Conservation (phyloP, 208 protist genomes). For the Naegleria gruberi region DNA sequence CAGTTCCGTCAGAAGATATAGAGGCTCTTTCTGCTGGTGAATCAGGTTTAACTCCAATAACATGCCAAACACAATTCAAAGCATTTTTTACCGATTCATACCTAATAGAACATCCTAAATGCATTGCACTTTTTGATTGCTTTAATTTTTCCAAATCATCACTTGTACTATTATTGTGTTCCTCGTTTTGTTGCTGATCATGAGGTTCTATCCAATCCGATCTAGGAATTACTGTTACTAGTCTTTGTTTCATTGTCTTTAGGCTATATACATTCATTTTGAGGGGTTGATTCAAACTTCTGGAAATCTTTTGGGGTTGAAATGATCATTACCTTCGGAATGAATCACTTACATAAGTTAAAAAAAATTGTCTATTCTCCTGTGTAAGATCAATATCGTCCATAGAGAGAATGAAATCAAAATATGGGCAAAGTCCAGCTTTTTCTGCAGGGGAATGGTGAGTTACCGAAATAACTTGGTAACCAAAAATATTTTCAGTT, state of each 20-base stretch:
- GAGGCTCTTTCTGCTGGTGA: slow-evolving; percentile 6
- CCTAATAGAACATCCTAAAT: background rate
- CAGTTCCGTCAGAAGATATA: background rate
- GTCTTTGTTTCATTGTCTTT: background rate
- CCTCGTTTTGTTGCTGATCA: background rate
- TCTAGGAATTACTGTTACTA: background rate
- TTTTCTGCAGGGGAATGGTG: background rate
- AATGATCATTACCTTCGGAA: background rate
- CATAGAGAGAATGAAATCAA: background rate
- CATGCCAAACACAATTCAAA: background rate
- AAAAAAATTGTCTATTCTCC: background rate
- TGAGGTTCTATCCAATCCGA: background rate
- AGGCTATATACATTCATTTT: background rate
- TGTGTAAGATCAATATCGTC: background rate
- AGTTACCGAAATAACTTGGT: background rate
- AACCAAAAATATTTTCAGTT: background rate
- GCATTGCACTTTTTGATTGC: background rate
- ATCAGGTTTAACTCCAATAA: background rate
- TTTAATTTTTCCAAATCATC: background rate
- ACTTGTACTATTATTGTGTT: background rate
- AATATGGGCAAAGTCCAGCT: background rate
- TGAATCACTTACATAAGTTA: background rate
- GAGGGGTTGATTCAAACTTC: background rate
- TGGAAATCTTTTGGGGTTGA: background rate
- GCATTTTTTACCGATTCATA: slow-evolving; percentile 9